Base-by-base conservation (phyloP, 805 yeast genomes). In the Candida koratica region DNA sequence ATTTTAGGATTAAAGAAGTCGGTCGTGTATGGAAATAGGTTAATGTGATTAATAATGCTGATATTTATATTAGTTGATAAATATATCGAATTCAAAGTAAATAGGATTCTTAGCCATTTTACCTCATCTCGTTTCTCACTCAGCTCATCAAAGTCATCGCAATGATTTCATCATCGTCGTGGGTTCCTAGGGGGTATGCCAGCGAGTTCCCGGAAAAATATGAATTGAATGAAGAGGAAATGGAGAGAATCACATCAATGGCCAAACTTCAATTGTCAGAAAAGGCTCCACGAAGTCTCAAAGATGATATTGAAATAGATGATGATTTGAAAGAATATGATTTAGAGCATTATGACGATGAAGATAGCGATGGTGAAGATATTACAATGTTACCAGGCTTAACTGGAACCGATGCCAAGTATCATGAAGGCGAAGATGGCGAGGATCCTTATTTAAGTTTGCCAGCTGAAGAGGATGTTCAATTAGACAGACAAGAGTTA, bases 101-200 rank as follows among this genome's bases (percentile, higher is more conserved):
- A n/a, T n/a, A n/a, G n/a, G n/a, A n/a, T n/a, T n/a, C n/a, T n/a
- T n/a, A n/a, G n/a, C n/a, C n/a, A n/a, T n/a, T n/a, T n/a, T n/a
- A n/a, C n/a, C n/a, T 19, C 32, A 29, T 19, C 38, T 36, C 38
- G 29, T n/a, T n/a, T n/a, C n/a, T n/a, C 38, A 34, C 34, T 20
- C 23, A 20, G 23, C 7, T 8, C 7, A 7, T 10, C 7, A 20
- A 31, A 34, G 28, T 17, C 12, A 12, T 28, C 16, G 11, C 28
- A 15, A 88, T 89, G 96, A 82, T 90, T 45, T 87, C 98, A 25
- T 83, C 97, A 17, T 80, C 93, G 32, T 68, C 81, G 34, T 93
- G 98, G 97, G 96, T 90, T 16, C 97, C 97, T 33, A 77, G 96
- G 52, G 98, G 98, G 4, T 84, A 73, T 59, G 94, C 98, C 18